phyloP scores from a whole-genome alignment of 345 rosid genomes.

The Eucalyptus dawsonii region DNA sequence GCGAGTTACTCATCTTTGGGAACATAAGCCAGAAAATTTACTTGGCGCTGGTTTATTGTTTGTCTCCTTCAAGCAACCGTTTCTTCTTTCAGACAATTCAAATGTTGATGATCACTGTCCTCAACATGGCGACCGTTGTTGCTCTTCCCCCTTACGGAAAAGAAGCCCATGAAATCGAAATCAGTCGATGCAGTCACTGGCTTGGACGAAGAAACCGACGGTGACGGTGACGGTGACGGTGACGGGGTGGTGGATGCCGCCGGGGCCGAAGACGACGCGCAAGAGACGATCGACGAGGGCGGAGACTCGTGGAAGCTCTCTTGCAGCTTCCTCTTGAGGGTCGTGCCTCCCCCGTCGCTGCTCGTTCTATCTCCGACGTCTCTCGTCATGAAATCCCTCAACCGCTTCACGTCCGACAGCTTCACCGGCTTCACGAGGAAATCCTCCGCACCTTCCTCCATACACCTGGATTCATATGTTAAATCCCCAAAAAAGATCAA shows the following conservation, averaged over 20 bases:
- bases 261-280: background rate
- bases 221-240: constrained; percentile 13
- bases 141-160: background rate
- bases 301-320: constrained; percentile 20
- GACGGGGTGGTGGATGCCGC: constrained; percentile 4
- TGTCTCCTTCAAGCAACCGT: background rate
- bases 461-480: constrained; percentile 32
- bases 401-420: constrained; percentile 66
- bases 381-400: constrained; percentile 39
- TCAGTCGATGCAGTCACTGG: background rate
- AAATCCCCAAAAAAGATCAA: background rate
- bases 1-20: background rate
- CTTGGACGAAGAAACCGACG: background rate
- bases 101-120: background rate
- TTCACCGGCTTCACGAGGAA: constrained; percentile 91
- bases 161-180: background rate
- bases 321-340: constrained; percentile 45
- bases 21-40: background rate
- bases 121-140: background rate
- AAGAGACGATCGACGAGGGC: constrained; percentile 2
- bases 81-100: background rate
- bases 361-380: constrained; percentile 9
- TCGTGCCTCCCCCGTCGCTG: background rate
- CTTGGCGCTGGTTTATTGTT: background rate
- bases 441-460: constrained; percentile 96